Evolutionary conservation across 2,329 filamentous ascomycete species (phyloP).

Genomic region (Claviceps digitariae): DNA sequence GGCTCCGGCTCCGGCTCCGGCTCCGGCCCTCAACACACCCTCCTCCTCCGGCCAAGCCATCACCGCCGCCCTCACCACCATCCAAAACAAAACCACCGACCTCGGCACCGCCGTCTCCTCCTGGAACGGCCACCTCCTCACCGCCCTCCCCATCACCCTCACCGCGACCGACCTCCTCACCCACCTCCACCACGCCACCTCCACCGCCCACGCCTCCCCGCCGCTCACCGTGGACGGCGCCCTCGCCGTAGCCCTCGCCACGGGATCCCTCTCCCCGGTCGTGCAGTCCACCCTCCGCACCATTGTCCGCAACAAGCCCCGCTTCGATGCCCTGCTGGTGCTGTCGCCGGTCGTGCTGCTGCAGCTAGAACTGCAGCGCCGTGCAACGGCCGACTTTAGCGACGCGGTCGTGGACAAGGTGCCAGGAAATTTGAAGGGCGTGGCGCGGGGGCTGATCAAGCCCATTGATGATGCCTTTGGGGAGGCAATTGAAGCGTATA

Average conservation of each 20-base stretch:
- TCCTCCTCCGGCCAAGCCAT: slow-evolving; percentile 1
- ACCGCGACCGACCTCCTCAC: slow-evolving; percentile 25
- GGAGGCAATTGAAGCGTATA: slow-evolving; percentile 17
- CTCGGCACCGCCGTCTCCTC: slow-evolving; percentile 21
- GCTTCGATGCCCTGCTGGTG: slow-evolving; percentile 30
- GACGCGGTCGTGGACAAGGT: slow-evolving; percentile 26
- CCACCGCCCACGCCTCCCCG: slow-evolving; percentile 22
- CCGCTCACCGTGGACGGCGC: slow-evolving; percentile 25
- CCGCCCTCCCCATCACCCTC: slow-evolving; percentile 26
- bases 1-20: neutral
- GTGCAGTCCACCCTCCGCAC: slow-evolving; percentile 25
- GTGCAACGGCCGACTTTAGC: slow-evolving; percentile 25
- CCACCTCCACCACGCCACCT: slow-evolving; percentile 25
- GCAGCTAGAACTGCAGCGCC: slow-evolving; percentile 26
- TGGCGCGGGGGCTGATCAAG: slow-evolving; percentile 22
- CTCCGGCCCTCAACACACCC: neutral
- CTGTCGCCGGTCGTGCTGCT: slow-evolving; percentile 29
- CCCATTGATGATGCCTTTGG: slow-evolving; percentile 26
- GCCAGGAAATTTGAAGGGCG: slow-evolving; percentile 17
- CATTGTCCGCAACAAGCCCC: slow-evolving; percentile 26
- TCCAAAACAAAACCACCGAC: slow-evolving; percentile 19
- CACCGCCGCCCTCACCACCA: slow-evolving; percentile 18
- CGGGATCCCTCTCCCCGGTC: slow-evolving; percentile 19
- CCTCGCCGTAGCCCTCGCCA: slow-evolving; percentile 24
- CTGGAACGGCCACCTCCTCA: slow-evolving; percentile 26